These are phyloP conservation scores for Coemansia sp. DNA, from an alignment of 371 early-diverging fungal species.

Conservation along the genomic window DNA sequence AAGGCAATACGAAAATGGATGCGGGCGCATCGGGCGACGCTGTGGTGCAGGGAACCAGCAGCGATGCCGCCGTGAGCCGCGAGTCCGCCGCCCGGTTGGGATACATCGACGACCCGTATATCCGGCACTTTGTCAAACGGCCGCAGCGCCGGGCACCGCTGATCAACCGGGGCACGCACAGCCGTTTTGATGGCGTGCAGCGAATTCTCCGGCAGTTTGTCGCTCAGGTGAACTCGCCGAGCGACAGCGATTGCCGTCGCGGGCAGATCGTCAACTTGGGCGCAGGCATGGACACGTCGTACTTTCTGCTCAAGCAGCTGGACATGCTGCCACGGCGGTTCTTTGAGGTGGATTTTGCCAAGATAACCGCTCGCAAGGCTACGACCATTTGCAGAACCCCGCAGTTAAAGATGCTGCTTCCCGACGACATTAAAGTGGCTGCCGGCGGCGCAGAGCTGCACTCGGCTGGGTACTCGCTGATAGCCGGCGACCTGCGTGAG, in stretches of 20 bases:
- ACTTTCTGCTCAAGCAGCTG: slow-evolving; percentile 72
- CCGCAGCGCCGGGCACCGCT: slow-evolving; percentile 77
- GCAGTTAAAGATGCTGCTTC: slow-evolving; percentile 57
- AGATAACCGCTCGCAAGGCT: slow-evolving; percentile 79
- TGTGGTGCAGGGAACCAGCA: slow-evolving; percentile 80
- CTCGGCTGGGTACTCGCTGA: slow-evolving; percentile 63
- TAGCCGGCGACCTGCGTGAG: slow-evolving; percentile 80
- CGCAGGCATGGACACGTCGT: slow-evolving; percentile 93
- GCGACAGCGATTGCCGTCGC: slow-evolving; percentile 18
- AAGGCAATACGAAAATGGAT: too few species aligned
- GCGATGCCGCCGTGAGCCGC: slow-evolving; percentile 81
- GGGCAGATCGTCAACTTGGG: slow-evolving; percentile 87
- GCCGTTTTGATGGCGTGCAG: slow-evolving; percentile 72
- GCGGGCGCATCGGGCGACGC: slow-evolving; percentile 44
- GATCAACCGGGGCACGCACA: slow-evolving; percentile 86
- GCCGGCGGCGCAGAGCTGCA: slow-evolving; percentile 74
- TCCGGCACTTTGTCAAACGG: slow-evolving; percentile 68
- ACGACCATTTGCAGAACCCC: slow-evolving; percentile 62
- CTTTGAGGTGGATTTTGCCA: slow-evolving; percentile 92
- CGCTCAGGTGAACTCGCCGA: slow-evolving; percentile 19
- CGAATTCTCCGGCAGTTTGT: slow-evolving; percentile 64
- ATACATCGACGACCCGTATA: slow-evolving; percentile 81
- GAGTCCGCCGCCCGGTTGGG: slow-evolving; percentile 78
- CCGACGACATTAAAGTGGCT: slow-evolving; percentile 55
- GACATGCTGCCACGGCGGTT: slow-evolving; percentile 54